Conservation (phyloP, 495 filamentous ascomycete genomes). For the Podospora bellae-mahoneyi region DNA sequence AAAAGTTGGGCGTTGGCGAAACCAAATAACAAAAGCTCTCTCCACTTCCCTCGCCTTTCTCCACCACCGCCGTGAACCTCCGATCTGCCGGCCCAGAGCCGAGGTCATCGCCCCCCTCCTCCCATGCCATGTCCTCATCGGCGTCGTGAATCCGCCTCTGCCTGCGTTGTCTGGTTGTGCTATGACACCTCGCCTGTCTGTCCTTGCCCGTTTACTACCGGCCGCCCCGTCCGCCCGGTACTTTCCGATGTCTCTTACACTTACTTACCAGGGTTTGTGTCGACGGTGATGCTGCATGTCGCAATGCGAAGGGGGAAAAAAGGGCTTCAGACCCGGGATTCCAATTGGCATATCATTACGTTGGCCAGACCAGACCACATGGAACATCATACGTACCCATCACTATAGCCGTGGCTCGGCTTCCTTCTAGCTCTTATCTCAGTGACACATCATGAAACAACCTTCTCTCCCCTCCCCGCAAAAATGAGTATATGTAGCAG, state of each 20-base stretch:
- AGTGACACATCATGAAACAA: not conserved
- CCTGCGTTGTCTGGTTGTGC: not conserved
- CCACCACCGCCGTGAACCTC: constrained; percentile 16
- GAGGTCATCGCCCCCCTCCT: constrained; percentile 25
- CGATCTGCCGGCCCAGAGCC: constrained; percentile 38
- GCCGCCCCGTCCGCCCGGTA: not conserved
- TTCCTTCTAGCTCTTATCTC: not conserved
- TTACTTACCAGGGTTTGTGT: not conserved
- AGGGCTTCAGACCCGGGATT: not conserved
- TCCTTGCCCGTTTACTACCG: not conserved
- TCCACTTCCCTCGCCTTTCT: not conserved
- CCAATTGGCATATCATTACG: not conserved
- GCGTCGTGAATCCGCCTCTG: constrained; percentile 3
- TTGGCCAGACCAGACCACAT: not conserved
- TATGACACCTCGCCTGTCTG: not conserved
- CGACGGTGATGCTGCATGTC: not conserved
- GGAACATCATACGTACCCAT: not conserved
- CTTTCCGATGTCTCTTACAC: not conserved
- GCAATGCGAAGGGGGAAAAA: not conserved
- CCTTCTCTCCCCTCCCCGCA: no score
- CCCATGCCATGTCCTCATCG: not conserved
- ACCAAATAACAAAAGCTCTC: no score
- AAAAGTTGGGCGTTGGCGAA: no score
- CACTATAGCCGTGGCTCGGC: not conserved
- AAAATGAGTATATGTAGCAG: not conserved